Evolutionary conservation across 2,329 filamentous ascomycete genomes (phyloP), one percentile per base, ranked within the genome.

Genomic region (Apiospora kogelbergensis): DNA sequence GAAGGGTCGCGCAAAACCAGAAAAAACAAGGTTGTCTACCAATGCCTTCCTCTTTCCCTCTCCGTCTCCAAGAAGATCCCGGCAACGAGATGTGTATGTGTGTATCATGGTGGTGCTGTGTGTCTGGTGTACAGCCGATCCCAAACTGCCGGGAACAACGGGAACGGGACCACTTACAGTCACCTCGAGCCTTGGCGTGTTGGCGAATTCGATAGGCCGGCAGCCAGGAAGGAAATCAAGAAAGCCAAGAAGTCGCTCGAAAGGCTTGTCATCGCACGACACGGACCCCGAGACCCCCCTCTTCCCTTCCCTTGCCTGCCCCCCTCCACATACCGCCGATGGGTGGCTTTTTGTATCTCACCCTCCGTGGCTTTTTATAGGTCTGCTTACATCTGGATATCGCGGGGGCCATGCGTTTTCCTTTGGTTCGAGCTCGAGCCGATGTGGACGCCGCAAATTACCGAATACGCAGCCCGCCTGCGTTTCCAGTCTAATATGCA

Each of bases 111-210:
- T n/a, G n/a, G n/a, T n/a, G n/a, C n/a, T 24, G 15, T 9, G 26
- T 33, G 48, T 20, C n/a, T n/a, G n/a, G 48, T 57, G 48, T 60
- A 60, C 53, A 60, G 37, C 30, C 53, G 30, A 60, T 37, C 53
- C 53, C 53, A 37, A 60, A 60, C 53, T 60, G 53, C 53, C 53
- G 53, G 53, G 26, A 60, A 60, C 53, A n/a, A 60, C 53, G 53
- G 53, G 53, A 37, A 30, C 46, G 46, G 46, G 13, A 20, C 24
- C 46, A 57, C 15, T 33, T 57, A 20, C 6, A 33, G 26, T 26
- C 17, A 13, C 44, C 26, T 57, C 33, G 48, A 26, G 15, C 44
- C 26, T 57, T 57, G 48, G 48, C 48, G 48, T 57, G 26, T 33
- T 57, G 33, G 26, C 17, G 15, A 9, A 30, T 20, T 57, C 26